Conservation (phyloP, 495 filamentous ascomycete genomes). For the Podospora didyma region DNA sequence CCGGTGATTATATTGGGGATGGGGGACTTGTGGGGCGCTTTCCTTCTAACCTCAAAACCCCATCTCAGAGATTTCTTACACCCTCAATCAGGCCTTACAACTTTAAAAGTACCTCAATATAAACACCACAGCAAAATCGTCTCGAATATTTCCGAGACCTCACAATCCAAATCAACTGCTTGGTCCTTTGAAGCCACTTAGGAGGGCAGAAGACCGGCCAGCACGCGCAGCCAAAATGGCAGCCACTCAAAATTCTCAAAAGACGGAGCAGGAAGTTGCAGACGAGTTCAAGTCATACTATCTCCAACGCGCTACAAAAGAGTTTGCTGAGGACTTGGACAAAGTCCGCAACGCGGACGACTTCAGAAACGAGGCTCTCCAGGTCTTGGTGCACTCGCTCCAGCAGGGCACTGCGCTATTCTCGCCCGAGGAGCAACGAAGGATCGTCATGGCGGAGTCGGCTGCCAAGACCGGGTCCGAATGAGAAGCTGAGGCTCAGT, state of each 20-base stretch:
- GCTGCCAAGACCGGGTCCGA: neutral
- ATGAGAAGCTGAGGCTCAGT: neutral
- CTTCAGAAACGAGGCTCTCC: slow-evolving; percentile 58
- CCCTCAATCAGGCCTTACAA: too few relatives aligned
- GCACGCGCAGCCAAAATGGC: too few relatives aligned
- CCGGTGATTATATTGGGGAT: too few relatives aligned
- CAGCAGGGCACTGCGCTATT: slow-evolving; percentile 56
- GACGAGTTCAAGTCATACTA: slow-evolving; percentile 59
- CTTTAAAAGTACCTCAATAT: too few relatives aligned
- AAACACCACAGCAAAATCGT: too few relatives aligned
- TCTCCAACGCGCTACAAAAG: slow-evolving; percentile 57
- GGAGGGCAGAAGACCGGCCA: too few relatives aligned
- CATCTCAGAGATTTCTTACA: too few relatives aligned
- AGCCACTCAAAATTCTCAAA: slow-evolving; percentile 5
- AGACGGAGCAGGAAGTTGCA: slow-evolving; percentile 33
- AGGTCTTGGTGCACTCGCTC: slow-evolving; percentile 60
- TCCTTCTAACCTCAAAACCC: too few relatives aligned
- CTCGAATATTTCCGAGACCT: too few relatives aligned
- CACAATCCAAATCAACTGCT: too few relatives aligned
- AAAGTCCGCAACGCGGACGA: slow-evolving; percentile 61
- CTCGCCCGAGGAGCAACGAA: slow-evolving; percentile 38
- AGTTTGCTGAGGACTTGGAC: slow-evolving; percentile 71
- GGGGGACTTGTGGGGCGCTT: too few relatives aligned
- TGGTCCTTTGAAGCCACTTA: too few relatives aligned
- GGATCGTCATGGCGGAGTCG: slow-evolving; percentile 25